Conservation (phyloP, 495 filamentous ascomycete genomes). For the Lichenothelia convexa region DNA sequence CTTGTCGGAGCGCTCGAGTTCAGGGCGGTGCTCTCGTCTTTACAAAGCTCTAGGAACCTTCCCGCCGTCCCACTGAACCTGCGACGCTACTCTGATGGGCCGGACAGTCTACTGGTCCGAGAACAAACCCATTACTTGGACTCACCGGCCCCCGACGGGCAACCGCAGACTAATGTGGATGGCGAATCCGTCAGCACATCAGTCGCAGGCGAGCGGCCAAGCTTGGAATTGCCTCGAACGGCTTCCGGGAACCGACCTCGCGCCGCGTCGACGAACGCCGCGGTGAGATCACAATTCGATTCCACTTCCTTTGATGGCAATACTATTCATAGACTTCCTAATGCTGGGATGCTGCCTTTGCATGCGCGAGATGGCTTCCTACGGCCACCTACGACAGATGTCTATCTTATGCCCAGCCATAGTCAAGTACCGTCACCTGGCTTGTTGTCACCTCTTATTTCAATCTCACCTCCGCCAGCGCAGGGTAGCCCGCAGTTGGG, state of each 20-base stretch:
- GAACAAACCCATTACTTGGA: conserved; percentile 33
- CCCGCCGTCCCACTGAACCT: conserved; percentile 46
- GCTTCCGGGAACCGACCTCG: conserved; percentile 24
- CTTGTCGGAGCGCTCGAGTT: conserved; percentile 90
- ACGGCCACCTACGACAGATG: no score
- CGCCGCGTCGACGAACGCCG: conserved; percentile 53
- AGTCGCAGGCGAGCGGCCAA: conserved; percentile 11
- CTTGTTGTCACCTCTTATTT: no score
- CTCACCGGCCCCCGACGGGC: conserved; percentile 26
- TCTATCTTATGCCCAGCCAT: no score
- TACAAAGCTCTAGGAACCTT: conserved; percentile 62
- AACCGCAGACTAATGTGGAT: conserved; percentile 14
- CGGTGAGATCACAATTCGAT: conserved; percentile 11
- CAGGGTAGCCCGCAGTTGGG: no score
- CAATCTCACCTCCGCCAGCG: no score
- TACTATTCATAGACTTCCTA: no score
- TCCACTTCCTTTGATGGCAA: no score
- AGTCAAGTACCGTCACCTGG: no score
- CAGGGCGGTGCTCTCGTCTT: conserved; percentile 62
- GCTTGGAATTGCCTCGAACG: conserved; percentile 18
- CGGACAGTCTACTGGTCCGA: conserved; percentile 24
- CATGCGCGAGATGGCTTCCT: no score
- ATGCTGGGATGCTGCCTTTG: no score
- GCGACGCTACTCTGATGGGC: conserved; percentile 54
- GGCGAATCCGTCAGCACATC: conserved; percentile 10